Base-by-base conservation (phyloP, 2,329 filamentous ascomycete species). In the Curvularia sp. region DNA sequence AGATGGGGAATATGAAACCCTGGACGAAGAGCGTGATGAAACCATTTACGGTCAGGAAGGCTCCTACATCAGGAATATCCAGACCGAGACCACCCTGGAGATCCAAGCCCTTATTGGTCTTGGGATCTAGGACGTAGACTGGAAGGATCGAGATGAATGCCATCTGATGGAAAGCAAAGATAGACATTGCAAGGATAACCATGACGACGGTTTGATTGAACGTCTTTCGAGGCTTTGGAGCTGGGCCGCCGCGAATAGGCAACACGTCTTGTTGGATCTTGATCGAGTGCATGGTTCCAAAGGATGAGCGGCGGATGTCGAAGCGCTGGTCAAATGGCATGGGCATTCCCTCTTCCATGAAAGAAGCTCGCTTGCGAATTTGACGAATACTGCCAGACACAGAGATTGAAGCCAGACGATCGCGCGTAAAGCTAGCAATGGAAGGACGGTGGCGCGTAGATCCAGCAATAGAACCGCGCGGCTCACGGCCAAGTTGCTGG, bases 141-240 rank as follows among this genome's bases (percentile, higher is more conserved):
- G 93, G 93, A 51, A 97, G 83, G 0, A 96, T 85, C 71, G 96
- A 91, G 72, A 97, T 92, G 77, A 91, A 97, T 0, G 90, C 92
- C 92, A 97, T 97, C 55, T 76, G 74, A 41, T 97, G 93, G 77
- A 96, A 96, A 9, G 92, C 93, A 79, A 96, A 96, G 64, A 97
- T 90, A 49, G 89, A 90, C 59, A 97, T 81, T 2, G 93, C 88
- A n/a, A 93, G 71, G 47, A 94, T 88, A 51, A 97, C 84, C 79
- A 91, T 88, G 66, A 91, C 82, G 55, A 97, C 88, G 52, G 85
- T 87, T 76, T 77, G 82, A 24, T 85, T 88, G 69, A 89, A 87
- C 33, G 84, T 82, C 54, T 63, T 66, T 2, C 65, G 58, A 1
- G 66, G 68, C 49, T 58, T 67, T 12, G 58, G 56, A 20, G 55